Evolutionary conservation across 768 basidiomycete genomes (phyloP).

Genomic region (Trametes meyenii): DNA sequence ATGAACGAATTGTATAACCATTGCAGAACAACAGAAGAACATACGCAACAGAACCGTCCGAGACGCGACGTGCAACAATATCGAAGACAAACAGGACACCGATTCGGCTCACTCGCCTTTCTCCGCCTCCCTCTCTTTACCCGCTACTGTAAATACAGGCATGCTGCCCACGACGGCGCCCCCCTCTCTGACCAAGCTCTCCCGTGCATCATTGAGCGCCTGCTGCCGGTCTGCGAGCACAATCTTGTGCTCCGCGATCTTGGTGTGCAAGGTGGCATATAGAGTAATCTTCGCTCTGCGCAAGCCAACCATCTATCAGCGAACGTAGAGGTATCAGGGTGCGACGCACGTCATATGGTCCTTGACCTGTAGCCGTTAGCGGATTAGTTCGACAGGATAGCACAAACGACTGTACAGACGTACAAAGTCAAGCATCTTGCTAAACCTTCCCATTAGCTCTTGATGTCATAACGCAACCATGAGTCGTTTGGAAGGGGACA

Average conservation of each 20-base stretch:
- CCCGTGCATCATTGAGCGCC: conserved; percentile 36
- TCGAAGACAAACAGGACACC: not conserved
- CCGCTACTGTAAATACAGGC: not conserved
- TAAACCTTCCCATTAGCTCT: conserved; percentile 49
- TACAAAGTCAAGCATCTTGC: conserved; percentile 53
- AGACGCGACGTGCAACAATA: no score
- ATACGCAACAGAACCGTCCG: not conserved
- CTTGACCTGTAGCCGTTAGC: conserved; percentile 40
- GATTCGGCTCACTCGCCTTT: not conserved
- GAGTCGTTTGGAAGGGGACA: not conserved
- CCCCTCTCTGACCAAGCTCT: conserved; percentile 45
- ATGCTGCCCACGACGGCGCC: conserved; percentile 38
- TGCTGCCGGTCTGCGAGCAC: conserved; percentile 46
- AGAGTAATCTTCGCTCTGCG: conserved; percentile 50
- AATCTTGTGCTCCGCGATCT: conserved; percentile 44
- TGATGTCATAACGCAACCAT: not conserved
- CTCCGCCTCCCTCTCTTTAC: not conserved
- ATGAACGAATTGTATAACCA: no score
- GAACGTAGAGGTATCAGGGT: not conserved
- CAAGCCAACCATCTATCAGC: not conserved
- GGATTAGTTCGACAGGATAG: not conserved
- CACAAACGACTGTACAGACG: conserved; percentile 28
- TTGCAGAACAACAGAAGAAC: not conserved
- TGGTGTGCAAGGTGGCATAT: conserved; percentile 46
- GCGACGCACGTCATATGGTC: conserved; percentile 49